Base-by-base conservation (phyloP, 73 alveolate species). In the Symbiodinium natans region DNA sequence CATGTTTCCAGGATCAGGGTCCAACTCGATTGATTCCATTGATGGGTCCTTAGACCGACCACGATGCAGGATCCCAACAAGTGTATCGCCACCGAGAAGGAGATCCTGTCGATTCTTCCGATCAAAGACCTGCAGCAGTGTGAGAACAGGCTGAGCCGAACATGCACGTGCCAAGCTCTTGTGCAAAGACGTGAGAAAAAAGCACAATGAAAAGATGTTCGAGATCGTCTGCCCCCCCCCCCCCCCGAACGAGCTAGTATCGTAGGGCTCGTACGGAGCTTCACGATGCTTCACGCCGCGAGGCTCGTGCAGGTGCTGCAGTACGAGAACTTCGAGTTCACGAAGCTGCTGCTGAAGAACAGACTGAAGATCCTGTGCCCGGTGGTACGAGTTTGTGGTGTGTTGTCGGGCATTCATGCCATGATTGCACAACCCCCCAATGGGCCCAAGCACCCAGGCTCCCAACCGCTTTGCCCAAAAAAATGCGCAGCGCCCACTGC, bases 251-350 rank as follows among this genome's bases (percentile, higher is more conserved):
- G n/a, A n/a, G n/a, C n/a, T n/a, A n/a, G n/a, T n/a, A n/a, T n/a
- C n/a, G n/a, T n/a, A n/a, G n/a, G n/a, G n/a, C n/a, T n/a, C n/a
- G n/a, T n/a, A n/a, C n/a, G n/a, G n/a, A n/a, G n/a, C n/a, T n/a
- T n/a, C n/a, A n/a, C n/a, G n/a, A n/a, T n/a, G n/a, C n/a, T n/a
- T n/a, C n/a, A n/a, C n/a, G n/a, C n/a, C 27, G 80, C 80, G 80
- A 90, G 97, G 98, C 54, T 92, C 41, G 98, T 77, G 92, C 98
- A 92, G 83, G 98, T 92, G 52, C 96, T 99, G 92, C 98, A 98
- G 75, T 98, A 85, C 43, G 99, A 99, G 71, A 87, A 98, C 73
- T 96, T 99, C 93, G 99, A 99, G 71, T 95, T 99, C 68, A 92
- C 99, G 59, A 97, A 94, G 93, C 29, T 98, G 68, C 94, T 99